These are phyloP conservation scores for Edaphochlamys debaryana DNA, from an alignment of 139 green algal genomes.

Conservation along the genomic window DNA sequence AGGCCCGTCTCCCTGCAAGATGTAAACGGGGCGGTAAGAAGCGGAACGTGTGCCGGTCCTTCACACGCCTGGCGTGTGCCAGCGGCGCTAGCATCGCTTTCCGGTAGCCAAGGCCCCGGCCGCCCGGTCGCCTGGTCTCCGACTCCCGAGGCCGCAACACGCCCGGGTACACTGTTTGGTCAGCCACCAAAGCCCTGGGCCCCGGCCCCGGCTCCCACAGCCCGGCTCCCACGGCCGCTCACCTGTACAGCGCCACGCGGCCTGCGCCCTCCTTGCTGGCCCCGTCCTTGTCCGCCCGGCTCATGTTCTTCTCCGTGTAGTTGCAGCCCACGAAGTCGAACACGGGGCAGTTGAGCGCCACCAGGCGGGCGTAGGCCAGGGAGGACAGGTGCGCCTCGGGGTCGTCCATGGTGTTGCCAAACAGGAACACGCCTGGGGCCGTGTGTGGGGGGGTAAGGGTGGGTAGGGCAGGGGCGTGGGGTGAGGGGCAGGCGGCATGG, in stretches of 20 bases:
- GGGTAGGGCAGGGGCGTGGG: not conserved
- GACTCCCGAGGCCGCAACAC: no score
- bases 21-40: no score
- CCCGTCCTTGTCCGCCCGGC: constrained; percentile 58
- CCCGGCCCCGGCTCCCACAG: no score
- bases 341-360: constrained; percentile 56
- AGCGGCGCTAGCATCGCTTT: no score
- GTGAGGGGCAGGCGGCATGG: no score
- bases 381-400: constrained; percentile 47
- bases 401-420: constrained; percentile 61
- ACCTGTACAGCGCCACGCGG: constrained; percentile 64
- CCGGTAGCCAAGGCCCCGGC: no score
- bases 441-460: not conserved
- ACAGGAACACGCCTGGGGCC: constrained; percentile 61
- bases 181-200: no score
- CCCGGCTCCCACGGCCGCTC: not conserved
- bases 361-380: constrained; percentile 58
- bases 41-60: no score
- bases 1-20: constrained; percentile 53
- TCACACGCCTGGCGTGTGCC: no score
- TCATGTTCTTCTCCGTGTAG: constrained; percentile 75
- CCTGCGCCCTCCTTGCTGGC: constrained; percentile 66
- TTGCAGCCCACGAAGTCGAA: constrained; percentile 67
- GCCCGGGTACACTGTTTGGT: no score
- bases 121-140: no score